Evolutionary conservation across 495 filamentous ascomycete species (phyloP).

Genomic region (Penicillium paxilli): DNA sequence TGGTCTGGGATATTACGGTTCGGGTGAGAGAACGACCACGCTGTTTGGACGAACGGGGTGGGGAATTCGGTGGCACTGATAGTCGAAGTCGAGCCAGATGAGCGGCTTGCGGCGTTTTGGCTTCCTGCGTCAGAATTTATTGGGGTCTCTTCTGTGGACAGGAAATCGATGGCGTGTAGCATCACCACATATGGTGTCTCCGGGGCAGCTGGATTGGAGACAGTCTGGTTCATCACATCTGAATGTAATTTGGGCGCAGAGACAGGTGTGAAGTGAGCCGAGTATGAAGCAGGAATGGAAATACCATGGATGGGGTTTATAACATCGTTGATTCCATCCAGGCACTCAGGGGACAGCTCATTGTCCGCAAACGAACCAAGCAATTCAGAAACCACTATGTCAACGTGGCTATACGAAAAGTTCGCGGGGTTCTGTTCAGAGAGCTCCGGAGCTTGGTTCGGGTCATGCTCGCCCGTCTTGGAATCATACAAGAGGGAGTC

Average conservation of each 20-base stretch:
- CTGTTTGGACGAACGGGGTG: slow-evolving; percentile 40
- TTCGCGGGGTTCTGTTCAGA: slow-evolving; percentile 4
- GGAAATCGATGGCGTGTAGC: slow-evolving; percentile 83
- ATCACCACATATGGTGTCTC: slow-evolving; percentile 92
- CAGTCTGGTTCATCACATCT: slow-evolving; percentile 65
- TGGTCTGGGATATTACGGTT: slow-evolving; percentile 42
- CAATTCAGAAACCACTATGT: slow-evolving; percentile 92
- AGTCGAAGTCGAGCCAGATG: slow-evolving; percentile 31
- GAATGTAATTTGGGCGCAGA: slow-evolving; percentile 83
- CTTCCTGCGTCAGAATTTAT: slow-evolving; percentile 6
- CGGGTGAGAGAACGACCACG: slow-evolving; percentile 52
- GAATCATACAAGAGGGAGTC: slow-evolving; percentile 27
- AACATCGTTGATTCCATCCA: slow-evolving; percentile 87
- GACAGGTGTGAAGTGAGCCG: slow-evolving; percentile 86
- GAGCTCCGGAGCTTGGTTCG: slow-evolving; percentile 10
- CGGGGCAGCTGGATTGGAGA: slow-evolving; percentile 65
- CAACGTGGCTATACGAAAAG: slow-evolving; percentile 61
- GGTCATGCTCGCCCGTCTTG: slow-evolving; percentile 21
- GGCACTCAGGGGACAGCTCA: slow-evolving; percentile 85
- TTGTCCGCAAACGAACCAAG: slow-evolving; percentile 92
- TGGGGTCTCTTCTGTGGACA: slow-evolving; percentile 48
- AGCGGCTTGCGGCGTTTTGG: slow-evolving; percentile 19
- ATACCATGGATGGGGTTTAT: slow-evolving; percentile 78
- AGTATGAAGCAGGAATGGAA: slow-evolving; percentile 90
- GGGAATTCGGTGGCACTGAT: slow-evolving; percentile 31